A percentile compares a stretch with the other conserved stretches of the same genome.
These are phyloP conservation scores for Aspergillus ustus DNA, from an alignment of 2,329 filamentous ascomycete genomes.

Conservation along the genomic window DNA sequence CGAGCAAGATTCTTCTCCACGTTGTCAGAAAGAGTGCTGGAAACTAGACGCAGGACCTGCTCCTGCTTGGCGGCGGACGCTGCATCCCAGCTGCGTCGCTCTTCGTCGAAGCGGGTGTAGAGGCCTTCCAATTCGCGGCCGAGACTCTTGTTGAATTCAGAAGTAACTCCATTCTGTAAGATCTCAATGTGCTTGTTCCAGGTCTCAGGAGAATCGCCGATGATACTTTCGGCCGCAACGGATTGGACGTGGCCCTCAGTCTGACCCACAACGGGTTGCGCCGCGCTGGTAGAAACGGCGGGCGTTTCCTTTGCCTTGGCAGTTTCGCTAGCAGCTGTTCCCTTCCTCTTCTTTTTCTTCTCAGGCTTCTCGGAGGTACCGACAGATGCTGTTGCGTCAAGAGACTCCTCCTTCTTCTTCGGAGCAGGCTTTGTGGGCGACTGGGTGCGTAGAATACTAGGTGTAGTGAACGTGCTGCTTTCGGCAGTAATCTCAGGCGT, in stretches of 20 bases:
- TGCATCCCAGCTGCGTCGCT: conserved; percentile 68
- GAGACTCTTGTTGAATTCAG: conserved; percentile 53
- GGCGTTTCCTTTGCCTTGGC: conserved; percentile 50
- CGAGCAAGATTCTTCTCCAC: conserved; percentile 76
- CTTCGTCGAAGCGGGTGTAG: conserved; percentile 69
- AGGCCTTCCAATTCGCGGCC: conserved; percentile 59
- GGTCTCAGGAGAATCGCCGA: conserved; percentile 57
- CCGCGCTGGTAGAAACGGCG: conserved; percentile 15
- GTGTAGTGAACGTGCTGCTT: conserved; percentile 20
- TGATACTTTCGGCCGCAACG: conserved; percentile 14
- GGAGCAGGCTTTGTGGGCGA: conserved; percentile 46
- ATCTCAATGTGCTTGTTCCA: conserved; percentile 66
- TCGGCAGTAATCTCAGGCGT: conserved; percentile 40
- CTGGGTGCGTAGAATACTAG: conserved; percentile 33
- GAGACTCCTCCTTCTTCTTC: conserved; percentile 47
- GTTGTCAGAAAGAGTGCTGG: conserved; percentile 70
- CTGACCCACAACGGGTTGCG: conserved; percentile 14
- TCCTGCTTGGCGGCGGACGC: conserved; percentile 69
- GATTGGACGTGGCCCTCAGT: conserved; percentile 8
- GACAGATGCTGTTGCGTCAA: conserved; percentile 29
- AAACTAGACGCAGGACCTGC: conserved; percentile 69
- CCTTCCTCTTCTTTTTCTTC: conserved; percentile 72
- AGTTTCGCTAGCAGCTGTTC: conserved; percentile 43
- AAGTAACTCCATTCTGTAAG: conserved; percentile 53
- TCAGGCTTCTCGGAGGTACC: conserved; percentile 62